Base-by-base conservation (phyloP, 2,329 filamentous ascomycete species). In the Alternaria longipes region DNA sequence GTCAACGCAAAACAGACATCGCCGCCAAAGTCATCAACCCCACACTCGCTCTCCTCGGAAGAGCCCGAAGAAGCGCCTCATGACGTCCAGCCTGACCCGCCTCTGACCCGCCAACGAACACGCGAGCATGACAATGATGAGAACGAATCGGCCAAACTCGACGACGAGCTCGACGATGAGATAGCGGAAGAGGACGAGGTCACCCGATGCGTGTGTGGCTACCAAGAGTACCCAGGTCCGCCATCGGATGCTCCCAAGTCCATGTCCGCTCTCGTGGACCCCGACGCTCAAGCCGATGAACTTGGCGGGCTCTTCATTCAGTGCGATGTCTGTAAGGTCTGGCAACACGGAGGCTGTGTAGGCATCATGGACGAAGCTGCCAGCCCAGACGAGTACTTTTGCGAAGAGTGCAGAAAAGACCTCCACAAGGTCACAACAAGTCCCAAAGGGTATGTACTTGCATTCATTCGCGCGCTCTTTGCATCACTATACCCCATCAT, bases 271-370 rank as follows among this genome's bases (percentile, higher is more conserved):
- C 85, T 79, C 79, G 84, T 78, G 81, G 89, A 81, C 82, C 89
- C 83, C 62, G 75, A 77, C 55, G 59, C 69, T 18, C 74, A 72
- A 66, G 73, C 70, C 32, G 93, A 97, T 73, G 94, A 98, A 67
- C 86, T 94, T 68, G 95, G 94, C 45, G 94, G 94, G 54, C 91
- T 98, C 80, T 99, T 97, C 81, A 94, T 99, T 68, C 94, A 98
- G 83, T 99, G 95, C 86, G 95, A 98, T 81, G 85, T 92, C 66
- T 99, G 95, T 84, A 96, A 97, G 78, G 95, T 98, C 65, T 99
- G 94, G 95, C 95, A 99, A 79, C 95, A 99, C 78, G 95, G 95
- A 73, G 94, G 94, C 62, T 99, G 95, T 76, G 94, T 99, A 61
- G 94, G 95, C 62, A 97, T 99, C 74, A 93, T 97, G 83, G 95